Base-by-base conservation (phyloP, 345 rosid genomes). In the Moricandia arvensis region DNA sequence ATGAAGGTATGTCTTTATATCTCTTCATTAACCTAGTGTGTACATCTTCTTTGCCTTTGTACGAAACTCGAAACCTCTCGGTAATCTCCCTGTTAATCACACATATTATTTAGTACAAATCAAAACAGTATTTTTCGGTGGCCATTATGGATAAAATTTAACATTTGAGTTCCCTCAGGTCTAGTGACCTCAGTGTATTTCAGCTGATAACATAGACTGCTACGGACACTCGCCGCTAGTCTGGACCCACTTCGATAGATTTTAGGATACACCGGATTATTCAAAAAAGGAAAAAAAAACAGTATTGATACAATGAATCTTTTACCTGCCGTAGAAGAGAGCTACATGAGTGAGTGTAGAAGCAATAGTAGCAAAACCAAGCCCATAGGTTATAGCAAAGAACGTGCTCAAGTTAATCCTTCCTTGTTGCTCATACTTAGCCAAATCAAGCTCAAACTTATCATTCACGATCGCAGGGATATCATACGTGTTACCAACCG, bases 351-450 rank as follows among this genome's bases (percentile, higher is more conserved):
- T 88, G 45, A 91, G 73, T 1, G 96, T 93, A 9, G 98, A 72
- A 2, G 98, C 97, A 81, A 93, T 88, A 43, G 94, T 86, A 7
- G 98, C 98, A 29, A 93, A 93, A 35, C 97, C 91, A 61, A 93
- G 90, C 3, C 98, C 97, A 35, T 93, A 93, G 15, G 72, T 58
- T 35, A 93, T 82, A 30, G 97, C 86, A n/a, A 93, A 91, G 78
- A 93, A 86, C 89, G 76, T 83, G 86, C 98, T 93, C 61, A 91
- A 71, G 58, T 93, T 82, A n/a, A 93, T 88, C 37, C 90, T 81
- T 60, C 98, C 97, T 84, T 89, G 87, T 82, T 87, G 72, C 34
- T 74, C 79, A 17, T 93, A 91, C 84, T 85, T 84, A 0, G 63
- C 78, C 8, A 82, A 31, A 72, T 93, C 93, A 6, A 93, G 76